Evolutionary conservation across 352 stramenopile species (phyloP).

Genomic region (Globisporangium spinosum): DNA sequence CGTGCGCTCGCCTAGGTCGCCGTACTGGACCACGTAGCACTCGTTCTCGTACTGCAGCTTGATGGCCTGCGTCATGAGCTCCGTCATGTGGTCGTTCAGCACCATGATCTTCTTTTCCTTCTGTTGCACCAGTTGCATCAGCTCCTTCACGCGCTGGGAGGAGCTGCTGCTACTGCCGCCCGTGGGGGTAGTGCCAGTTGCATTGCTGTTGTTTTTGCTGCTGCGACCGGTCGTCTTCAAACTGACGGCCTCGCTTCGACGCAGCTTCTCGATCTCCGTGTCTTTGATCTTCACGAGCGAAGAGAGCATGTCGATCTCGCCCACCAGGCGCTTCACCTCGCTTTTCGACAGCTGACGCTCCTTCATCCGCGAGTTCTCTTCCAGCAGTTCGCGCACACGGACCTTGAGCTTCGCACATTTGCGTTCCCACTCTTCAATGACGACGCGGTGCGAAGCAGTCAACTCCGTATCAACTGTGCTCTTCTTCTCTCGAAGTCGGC

Average conservation of each 20-base stretch:
- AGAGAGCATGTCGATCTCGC: slow-evolving; percentile 50
- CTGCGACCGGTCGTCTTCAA: slow-evolving; percentile 6
- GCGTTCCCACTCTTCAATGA: slow-evolving; percentile 31
- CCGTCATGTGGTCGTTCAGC: slow-evolving; percentile 84
- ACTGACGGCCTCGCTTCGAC: slow-evolving; percentile 15
- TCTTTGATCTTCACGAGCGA: slow-evolving; percentile 51
- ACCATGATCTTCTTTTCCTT: slow-evolving; percentile 82
- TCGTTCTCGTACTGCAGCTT: slow-evolving; percentile 74
- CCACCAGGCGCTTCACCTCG: slow-evolving; percentile 42
- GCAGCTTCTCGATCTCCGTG: slow-evolving; percentile 38
- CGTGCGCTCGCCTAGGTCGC: slow-evolving; percentile 20
- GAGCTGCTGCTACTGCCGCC: slow-evolving; percentile 22
- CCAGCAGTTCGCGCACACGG: slow-evolving; percentile 42
- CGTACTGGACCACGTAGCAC: slow-evolving; percentile 42
- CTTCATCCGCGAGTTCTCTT: slow-evolving; percentile 53
- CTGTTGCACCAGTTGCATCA: slow-evolving; percentile 43
- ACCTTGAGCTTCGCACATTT: slow-evolving; percentile 45
- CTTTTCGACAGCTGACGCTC: slow-evolving; percentile 35
- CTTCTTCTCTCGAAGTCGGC: slow-evolving; percentile 28
- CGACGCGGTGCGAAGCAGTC: slow-evolving; percentile 9
- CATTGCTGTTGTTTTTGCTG: slow-evolving; percentile 13
- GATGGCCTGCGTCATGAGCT: slow-evolving; percentile 75
- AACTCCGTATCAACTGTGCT: neutral
- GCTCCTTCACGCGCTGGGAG: slow-evolving; percentile 40
- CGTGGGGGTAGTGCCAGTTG: slow-evolving; percentile 11